Evolutionary conservation across 176 grass and related monocot genomes (phyloP), one percentile per base, ranked within the genome.

Genomic region (Bromus sterilis): DNA sequence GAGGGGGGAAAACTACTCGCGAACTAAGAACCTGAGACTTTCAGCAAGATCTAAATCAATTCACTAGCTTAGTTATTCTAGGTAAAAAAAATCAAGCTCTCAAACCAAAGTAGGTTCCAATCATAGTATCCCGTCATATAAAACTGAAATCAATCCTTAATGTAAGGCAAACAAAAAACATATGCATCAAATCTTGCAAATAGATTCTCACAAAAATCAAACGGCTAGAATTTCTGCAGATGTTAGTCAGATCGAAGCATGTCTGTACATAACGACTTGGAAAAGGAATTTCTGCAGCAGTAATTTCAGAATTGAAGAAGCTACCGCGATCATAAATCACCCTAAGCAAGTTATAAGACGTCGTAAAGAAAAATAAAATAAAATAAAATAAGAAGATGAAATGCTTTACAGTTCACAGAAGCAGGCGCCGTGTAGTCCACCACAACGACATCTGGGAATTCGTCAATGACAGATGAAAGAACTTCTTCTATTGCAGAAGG

Each of bases 401-500:
- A 80, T 28, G 43, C n/a, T 56, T 78, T 94, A 95, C 92, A 78
- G 56, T 98, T 95, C 66, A 98, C 92, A 69, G 92, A 86, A 84
- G 89, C 76, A 73, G 90, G 90, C 36, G 88, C 66, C 0, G 92
- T 98, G 83, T 89, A 98, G 82, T 98, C 95, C n/a, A 95, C 92
- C 77, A 98, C 66, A 41, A 98, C 48, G 40, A 98, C 65, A 86
- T 98, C 83, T 48, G 95, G 90, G 73, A 84, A 91, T 79, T 98
- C 79, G 71, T 88, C 37, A 39, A 85, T 31, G 2, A 98, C 43
- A 23, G 88, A 93, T 32, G 92, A 94, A 75, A 93, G 92, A 77
- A 98, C 53, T 72, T 90, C 72, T 86, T 94, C 88, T 86, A 75
- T 93, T 81, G 91, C 71, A 42, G 90, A 86, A 76, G 79, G 87